Conservation (phyloP, 176 grass and related monocot species). For the Saccharum officinarum region DNA sequence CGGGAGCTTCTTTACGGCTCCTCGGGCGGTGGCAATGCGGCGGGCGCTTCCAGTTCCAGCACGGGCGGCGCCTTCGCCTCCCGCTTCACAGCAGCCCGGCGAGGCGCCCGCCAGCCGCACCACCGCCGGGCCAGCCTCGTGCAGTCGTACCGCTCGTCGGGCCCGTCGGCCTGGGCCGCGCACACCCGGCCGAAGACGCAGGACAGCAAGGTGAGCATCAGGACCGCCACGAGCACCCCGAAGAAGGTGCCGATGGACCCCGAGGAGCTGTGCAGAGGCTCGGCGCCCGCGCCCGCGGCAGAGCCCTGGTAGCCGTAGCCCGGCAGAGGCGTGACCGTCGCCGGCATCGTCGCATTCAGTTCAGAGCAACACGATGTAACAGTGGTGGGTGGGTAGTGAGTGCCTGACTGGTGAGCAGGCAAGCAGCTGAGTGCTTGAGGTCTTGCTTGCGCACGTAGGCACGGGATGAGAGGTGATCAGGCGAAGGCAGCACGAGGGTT, state of each 20-base stretch:
- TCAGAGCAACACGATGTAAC: background rate
- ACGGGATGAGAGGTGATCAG: background rate
- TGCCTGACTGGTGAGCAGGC: background rate
- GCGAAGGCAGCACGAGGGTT: background rate
- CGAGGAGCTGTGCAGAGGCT: slow-evolving; percentile 2
- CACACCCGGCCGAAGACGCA: slow-evolving; percentile 78
- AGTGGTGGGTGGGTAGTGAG: background rate
- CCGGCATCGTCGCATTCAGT: slow-evolving; percentile 36
- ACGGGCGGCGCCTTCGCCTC: slow-evolving; percentile 44
- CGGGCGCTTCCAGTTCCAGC: background rate
- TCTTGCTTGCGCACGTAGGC: slow-evolving; percentile 5
- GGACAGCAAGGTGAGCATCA: slow-evolving; percentile 70
- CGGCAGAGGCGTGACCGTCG: slow-evolving; percentile 35
- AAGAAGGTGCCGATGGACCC: slow-evolving; percentile 72
- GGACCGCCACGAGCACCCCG: slow-evolving; percentile 59
- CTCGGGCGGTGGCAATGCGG: slow-evolving; percentile 44
- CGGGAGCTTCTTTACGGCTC: slow-evolving; percentile 32
- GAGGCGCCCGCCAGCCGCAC: slow-evolving; percentile 39
- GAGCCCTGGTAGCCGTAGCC: slow-evolving; percentile 46
- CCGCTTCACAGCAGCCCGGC: slow-evolving; percentile 17
- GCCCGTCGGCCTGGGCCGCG: slow-evolving; percentile 41
- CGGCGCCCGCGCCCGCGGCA: background rate
- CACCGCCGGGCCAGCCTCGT: slow-evolving; percentile 36
- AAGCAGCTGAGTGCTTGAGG: background rate
- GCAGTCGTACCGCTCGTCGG: slow-evolving; percentile 79